Evolutionary conservation across 495 filamentous ascomycete genomes (phyloP).

Genomic region (Neohortaea acidophila): DNA sequence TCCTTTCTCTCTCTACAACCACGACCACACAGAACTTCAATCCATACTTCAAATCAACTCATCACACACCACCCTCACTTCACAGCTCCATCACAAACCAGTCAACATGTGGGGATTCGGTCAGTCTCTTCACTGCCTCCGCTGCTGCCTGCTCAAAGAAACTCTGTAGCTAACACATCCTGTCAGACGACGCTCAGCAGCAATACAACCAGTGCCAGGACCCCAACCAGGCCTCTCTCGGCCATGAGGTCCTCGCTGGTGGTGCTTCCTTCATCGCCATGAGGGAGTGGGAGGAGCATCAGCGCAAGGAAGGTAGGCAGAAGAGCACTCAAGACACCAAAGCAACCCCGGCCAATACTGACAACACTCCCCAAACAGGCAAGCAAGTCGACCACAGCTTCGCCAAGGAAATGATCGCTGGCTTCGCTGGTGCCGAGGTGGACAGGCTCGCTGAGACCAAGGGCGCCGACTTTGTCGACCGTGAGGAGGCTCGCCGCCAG

Average conservation of each 20-base stretch:
- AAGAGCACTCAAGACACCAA: not conserved
- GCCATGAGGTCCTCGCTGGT: conserved; percentile 60
- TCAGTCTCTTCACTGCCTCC: not conserved
- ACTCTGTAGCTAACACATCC: not conserved
- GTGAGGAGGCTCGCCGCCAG: conserved; percentile 48
- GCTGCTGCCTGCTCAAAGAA: too few relatives aligned
- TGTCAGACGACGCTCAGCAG: conserved; percentile 25
- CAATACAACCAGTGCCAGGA: conserved; percentile 35
- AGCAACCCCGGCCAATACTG: not conserved
- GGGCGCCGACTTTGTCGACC: conserved; percentile 54
- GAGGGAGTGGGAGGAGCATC: conserved; percentile 63
- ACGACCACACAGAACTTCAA: not conserved
- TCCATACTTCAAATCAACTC: too few relatives aligned
- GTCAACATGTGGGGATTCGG: not conserved
- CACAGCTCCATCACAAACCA: too few relatives aligned
- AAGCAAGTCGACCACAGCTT: conserved; percentile 54
- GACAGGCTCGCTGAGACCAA: conserved; percentile 71
- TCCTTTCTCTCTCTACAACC: too few relatives aligned
- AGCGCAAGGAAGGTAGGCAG: conserved; percentile 50
- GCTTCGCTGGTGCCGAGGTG: conserved; percentile 55
- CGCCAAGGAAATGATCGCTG: conserved; percentile 63
- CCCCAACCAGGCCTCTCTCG: conserved; percentile 43
- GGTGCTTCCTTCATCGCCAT: conserved; percentile 67
- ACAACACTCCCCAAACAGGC: conserved; percentile 34
- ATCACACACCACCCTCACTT: too few relatives aligned